These are phyloP conservation scores for Clonostachys rosea DNA, from an alignment of 2,329 filamentous ascomycete genomes.

Conservation along the genomic window DNA sequence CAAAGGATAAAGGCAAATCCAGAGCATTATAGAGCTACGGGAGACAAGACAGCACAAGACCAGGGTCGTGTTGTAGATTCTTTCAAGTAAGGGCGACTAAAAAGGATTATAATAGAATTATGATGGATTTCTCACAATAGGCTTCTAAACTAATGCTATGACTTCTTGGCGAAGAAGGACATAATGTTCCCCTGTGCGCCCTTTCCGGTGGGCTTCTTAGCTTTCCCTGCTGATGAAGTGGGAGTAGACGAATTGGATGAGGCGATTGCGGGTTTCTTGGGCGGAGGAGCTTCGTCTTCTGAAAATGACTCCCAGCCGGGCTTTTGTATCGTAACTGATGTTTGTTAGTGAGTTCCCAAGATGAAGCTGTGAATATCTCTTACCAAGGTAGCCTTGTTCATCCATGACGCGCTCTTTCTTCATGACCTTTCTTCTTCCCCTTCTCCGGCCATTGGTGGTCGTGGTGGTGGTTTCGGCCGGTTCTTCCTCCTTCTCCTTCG, in stretches of 20 bases:
- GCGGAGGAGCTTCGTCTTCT: slow-evolving; percentile 68
- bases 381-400: slow-evolving; percentile 85
- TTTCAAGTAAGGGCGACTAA: slow-evolving; percentile 11
- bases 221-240: slow-evolving; percentile 40
- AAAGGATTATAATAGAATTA: no score
- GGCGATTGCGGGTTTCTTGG: slow-evolving; percentile 48
- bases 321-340: slow-evolving; percentile 78
- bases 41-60: not conserved
- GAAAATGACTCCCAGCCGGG: slow-evolving; percentile 88
- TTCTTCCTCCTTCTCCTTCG: slow-evolving; percentile 35
- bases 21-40: slow-evolving; percentile 14
- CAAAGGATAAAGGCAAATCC: slow-evolving; percentile 19
- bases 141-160: not conserved
- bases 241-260: slow-evolving; percentile 34
- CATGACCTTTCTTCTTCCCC: slow-evolving; percentile 75
- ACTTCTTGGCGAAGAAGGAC: slow-evolving; percentile 88
- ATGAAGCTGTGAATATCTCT: slow-evolving; percentile 17
- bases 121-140: no score
- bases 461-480: slow-evolving; percentile 49
- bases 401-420: slow-evolving; percentile 86
- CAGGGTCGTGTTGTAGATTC: slow-evolving; percentile 11
- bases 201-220: slow-evolving; percentile 55
- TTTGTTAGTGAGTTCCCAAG: not conserved
- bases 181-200: slow-evolving; percentile 76
- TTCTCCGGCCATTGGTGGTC: slow-evolving; percentile 55